Percentiles rank a stretch among this genome's conserved stretches.
Evolutionary conservation across 108 stramenopile species (phyloP).

Genomic region (Hondaea fermentalgiana): DNA sequence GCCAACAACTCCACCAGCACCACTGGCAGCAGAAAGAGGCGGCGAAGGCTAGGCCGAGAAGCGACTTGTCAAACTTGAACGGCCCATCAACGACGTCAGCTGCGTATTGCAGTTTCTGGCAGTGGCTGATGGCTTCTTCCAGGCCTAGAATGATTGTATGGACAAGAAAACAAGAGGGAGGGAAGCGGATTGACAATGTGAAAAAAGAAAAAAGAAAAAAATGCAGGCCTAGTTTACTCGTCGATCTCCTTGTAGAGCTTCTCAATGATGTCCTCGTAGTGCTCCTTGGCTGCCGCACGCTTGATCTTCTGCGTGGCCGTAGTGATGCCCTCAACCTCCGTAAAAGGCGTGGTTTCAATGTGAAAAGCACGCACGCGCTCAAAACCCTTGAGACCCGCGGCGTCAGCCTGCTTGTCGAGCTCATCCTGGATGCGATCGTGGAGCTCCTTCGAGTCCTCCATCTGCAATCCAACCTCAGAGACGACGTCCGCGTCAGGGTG

Average conservation of each 20-base stretch:
- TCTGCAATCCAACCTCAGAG: neutral
- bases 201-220: too few relatives aligned
- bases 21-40: too few relatives aligned
- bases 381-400: constrained; percentile 74
- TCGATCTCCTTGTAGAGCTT: constrained; percentile 56
- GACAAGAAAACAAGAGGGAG: too few relatives aligned
- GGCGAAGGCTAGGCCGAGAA: too few relatives aligned
- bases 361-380: constrained; percentile 72
- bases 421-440: constrained; percentile 55
- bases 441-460: constrained; percentile 46
- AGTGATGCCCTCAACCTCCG: constrained; percentile 67
- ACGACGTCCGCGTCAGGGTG: constrained; percentile 81
- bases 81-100: too few relatives aligned
- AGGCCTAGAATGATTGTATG: neutral
- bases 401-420: constrained; percentile 53
- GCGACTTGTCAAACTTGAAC: too few relatives aligned
- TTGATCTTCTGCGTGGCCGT: constrained; percentile 95
- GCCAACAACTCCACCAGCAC: too few relatives aligned
- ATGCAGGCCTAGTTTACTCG: neutral
- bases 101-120: too few relatives aligned
- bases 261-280: constrained; percentile 67
- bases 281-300: constrained; percentile 61
- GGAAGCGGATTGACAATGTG: neutral
- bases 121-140: too few relatives aligned
- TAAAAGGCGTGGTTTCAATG: constrained; percentile 65